Conservation (phyloP, 768 basidiomycete genomes). For the Tricholoma furcatifolium region DNA sequence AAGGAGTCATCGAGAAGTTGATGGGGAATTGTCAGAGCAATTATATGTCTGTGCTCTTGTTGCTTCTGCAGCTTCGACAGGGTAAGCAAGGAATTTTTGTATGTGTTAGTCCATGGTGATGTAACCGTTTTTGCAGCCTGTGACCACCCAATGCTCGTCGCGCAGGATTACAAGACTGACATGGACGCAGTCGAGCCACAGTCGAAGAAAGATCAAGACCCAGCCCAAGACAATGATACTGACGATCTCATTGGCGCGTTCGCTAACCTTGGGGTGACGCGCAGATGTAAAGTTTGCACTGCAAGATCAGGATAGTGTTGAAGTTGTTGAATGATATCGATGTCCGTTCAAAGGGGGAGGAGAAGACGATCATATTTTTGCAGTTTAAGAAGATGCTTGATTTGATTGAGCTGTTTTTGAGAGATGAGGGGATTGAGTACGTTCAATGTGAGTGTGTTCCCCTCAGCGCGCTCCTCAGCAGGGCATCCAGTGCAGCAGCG, state of each 20-base stretch:
- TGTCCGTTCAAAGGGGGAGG: slow-evolving; percentile 50
- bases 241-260: slow-evolving; percentile 80
- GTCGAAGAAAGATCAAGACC: slow-evolving; percentile 47
- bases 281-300: slow-evolving; percentile 81
- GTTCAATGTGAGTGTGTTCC: slow-evolving; percentile 92
- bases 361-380: slow-evolving; percentile 97
- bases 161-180: slow-evolving; percentile 73
- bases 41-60: slow-evolving; percentile 69
- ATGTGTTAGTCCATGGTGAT: neutral
- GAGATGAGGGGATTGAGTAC: slow-evolving; percentile 61
- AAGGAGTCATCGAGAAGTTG: slow-evolving; percentile 64
- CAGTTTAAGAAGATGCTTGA: slow-evolving; percentile 90
- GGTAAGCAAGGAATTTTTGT: slow-evolving; percentile 44
- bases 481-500: no score
- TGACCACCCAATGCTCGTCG: slow-evolving; percentile 83
- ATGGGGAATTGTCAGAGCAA: slow-evolving; percentile 54
- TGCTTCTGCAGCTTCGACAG: slow-evolving; percentile 85
- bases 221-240: slow-evolving; percentile 53
- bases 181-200: slow-evolving; percentile 74
- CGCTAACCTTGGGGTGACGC: slow-evolving; percentile 63
- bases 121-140: slow-evolving; percentile 56
- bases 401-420: slow-evolving; percentile 83
- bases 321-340: slow-evolving; percentile 69
- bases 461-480: no score
- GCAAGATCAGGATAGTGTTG: slow-evolving; percentile 82